Evolutionary conservation across 176 grass and related monocot genomes (phyloP), one percentile per base, ranked within the genome.

Genomic region (Saccharum officinarum): DNA sequence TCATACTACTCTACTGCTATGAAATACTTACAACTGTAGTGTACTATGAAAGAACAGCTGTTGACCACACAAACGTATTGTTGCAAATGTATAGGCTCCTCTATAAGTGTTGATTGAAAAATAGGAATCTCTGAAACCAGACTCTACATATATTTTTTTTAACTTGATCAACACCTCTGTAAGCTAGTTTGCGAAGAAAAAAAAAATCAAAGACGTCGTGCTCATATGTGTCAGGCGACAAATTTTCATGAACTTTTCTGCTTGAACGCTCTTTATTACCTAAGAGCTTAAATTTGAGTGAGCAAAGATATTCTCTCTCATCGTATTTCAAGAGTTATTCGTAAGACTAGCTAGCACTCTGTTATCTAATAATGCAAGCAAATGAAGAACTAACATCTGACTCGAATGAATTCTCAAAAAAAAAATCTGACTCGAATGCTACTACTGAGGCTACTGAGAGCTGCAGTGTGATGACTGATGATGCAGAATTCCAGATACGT

Each of bases 351-450:
- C 44, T 31, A 23, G 22, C 47, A 76, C 73, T 36, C 7, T n/a
- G 26, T 0, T 80, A 2, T 17, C 14, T 46, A 61, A 8, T 25
- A 34, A 23, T 39, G 65, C 16, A 22, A 36, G 1, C 15, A 44
- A 42, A 39, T 20, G 23, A 79, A 83, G n/a, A 80, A 47, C 75
- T 36, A 55, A 12, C 5, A 70, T 47, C 44, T 82, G 36, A 42
- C 26, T 36, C 3, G 34, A 36, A 36, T 36, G 34, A n/a, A n/a
- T n/a, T n/a, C n/a, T n/a, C n/a, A n/a, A n/a, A n/a, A n/a, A n/a
- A n/a, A n/a, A n/a, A n/a, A 70, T 47, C 44, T 82, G 36, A 42
- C 26, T 36, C 3, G 34, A 36, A 36, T 36, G 34, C 4, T 36
- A 36, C 34, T 36, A 4, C 34, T 36, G 3, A 36, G 34, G 3